These are phyloP conservation scores for Termitomyces sp. DNA, from an alignment of 768 basidiomycete species.

Conservation along the genomic window DNA sequence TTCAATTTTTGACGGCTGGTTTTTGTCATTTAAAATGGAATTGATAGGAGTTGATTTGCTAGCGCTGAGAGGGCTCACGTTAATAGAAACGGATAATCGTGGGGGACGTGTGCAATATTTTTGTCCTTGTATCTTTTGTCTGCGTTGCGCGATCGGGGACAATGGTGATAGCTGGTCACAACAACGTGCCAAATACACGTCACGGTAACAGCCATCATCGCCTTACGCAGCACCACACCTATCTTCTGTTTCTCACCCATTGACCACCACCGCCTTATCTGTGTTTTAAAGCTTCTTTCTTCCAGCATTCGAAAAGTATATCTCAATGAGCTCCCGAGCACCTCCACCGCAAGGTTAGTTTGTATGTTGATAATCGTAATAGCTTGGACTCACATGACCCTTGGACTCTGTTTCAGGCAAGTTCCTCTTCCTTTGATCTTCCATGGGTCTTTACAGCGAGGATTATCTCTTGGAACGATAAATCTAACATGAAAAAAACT, in stretches of 20 bases:
- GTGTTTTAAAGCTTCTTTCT: too few relatives aligned
- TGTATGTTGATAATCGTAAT: neutral
- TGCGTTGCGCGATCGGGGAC: neutral
- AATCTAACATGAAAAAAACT: neutral
- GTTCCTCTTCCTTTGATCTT: constrained; percentile 2
- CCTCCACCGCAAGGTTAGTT: constrained; percentile 39
- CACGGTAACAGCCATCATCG: neutral
- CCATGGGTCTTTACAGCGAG: neutral
- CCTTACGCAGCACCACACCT: constrained; percentile 10
- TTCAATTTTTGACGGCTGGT: too few relatives aligned
- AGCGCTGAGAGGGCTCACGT: too few relatives aligned
- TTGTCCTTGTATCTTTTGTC: too few relatives aligned
- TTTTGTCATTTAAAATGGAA: too few relatives aligned
- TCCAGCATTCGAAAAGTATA: constrained; percentile 5
- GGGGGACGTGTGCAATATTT: too few relatives aligned
- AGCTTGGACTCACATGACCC: neutral
- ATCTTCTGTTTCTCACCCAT: constrained; percentile 5
- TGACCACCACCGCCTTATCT: constrained; percentile 7
- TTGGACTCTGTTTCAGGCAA: constrained; percentile 16
- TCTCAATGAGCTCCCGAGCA: constrained; percentile 32
- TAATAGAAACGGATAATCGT: too few relatives aligned
- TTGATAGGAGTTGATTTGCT: too few relatives aligned
- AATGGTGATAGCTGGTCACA: neutral
- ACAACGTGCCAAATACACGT: constrained; percentile 12
- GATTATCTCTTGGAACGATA: neutral